phyloP scores from a whole-genome alignment of 306 rosid genomes.

The Vigna unguiculata region DNA sequence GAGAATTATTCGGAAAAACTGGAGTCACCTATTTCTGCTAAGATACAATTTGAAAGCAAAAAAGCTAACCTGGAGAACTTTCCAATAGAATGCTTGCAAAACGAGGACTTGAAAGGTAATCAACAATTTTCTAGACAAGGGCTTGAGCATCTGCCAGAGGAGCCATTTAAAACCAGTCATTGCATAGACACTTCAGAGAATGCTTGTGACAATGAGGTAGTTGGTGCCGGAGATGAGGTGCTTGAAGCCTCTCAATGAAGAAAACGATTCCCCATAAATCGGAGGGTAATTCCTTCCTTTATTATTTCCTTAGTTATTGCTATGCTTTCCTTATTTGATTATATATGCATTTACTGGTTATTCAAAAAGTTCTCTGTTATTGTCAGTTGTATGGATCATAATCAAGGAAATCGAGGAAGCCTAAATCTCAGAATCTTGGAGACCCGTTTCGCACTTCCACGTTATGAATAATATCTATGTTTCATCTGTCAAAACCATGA shows the following conservation, averaged over 20 bases:
- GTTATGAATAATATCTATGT: slow-evolving; percentile 19
- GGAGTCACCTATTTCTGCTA: slow-evolving; percentile 54
- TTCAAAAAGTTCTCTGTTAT: slow-evolving; percentile 43
- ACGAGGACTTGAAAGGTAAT: slow-evolving; percentile 47
- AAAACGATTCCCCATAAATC: neutral
- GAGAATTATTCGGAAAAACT: slow-evolving; percentile 55
- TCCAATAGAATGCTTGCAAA: slow-evolving; percentile 44
- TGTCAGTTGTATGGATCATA: slow-evolving; percentile 59
- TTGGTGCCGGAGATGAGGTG: slow-evolving; percentile 42
- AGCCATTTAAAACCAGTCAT: slow-evolving; percentile 51
- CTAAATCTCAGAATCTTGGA: slow-evolving; percentile 31
- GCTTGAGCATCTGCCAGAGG: slow-evolving; percentile 40
- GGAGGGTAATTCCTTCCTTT: slow-evolving; percentile 67
- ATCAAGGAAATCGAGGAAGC: slow-evolving; percentile 23
- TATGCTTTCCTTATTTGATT: slow-evolving; percentile 19
- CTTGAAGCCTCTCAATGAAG: slow-evolving; percentile 62
- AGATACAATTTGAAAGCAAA: slow-evolving; percentile 46
- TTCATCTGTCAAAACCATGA: slow-evolving; percentile 33
- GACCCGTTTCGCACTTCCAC: slow-evolving; percentile 2
- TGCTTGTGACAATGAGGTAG: slow-evolving; percentile 44
- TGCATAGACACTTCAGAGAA: slow-evolving; percentile 60
- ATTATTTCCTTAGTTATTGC: slow-evolving; percentile 44
- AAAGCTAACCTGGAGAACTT: slow-evolving; percentile 40
- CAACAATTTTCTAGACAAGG: slow-evolving; percentile 47
- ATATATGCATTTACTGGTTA: slow-evolving; percentile 53